phyloP scores from a whole-genome alignment of 179 eudicot species.

The Beta corolliflora region DNA sequence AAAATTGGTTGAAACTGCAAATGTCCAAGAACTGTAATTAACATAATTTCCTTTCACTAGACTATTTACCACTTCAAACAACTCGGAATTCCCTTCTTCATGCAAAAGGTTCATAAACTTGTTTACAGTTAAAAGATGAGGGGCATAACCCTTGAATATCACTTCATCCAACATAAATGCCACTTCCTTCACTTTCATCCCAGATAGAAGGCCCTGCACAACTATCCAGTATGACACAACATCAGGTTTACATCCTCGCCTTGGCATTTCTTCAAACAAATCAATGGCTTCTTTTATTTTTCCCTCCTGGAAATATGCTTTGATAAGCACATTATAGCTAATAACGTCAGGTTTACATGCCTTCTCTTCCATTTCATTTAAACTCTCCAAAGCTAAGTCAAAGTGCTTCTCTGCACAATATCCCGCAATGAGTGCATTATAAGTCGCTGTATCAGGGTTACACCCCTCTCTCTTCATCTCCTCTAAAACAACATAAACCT shows the following conservation, averaged over 20 bases:
- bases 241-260: constrained; percentile 63
- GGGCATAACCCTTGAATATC: constrained; percentile 65
- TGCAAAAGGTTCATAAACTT: constrained; percentile 39
- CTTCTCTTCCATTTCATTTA: constrained; percentile 53
- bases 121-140: constrained; percentile 44
- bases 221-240: constrained; percentile 59
- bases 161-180: constrained; percentile 70
- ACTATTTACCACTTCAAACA: constrained; percentile 43
- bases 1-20: constrained; percentile 40
- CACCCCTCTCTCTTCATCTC: constrained; percentile 32
- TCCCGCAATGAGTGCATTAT: constrained; percentile 61
- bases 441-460: constrained; percentile 46
- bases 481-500: constrained; percentile 30
- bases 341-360: constrained; percentile 57
- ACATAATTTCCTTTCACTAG: constrained; percentile 48
- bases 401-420: constrained; percentile 53
- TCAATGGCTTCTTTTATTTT: constrained; percentile 53
- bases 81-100: constrained; percentile 35
- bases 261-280: constrained; percentile 75
- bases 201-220: constrained; percentile 52
- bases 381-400: constrained; percentile 44
- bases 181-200: constrained; percentile 51
- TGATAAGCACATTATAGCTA: constrained; percentile 56
- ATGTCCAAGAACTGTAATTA: constrained; percentile 50
- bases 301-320: constrained; percentile 53